Base-by-base conservation (phyloP, 371 early-diverging fungal genomes). In the Mucor plumbeus region DNA sequence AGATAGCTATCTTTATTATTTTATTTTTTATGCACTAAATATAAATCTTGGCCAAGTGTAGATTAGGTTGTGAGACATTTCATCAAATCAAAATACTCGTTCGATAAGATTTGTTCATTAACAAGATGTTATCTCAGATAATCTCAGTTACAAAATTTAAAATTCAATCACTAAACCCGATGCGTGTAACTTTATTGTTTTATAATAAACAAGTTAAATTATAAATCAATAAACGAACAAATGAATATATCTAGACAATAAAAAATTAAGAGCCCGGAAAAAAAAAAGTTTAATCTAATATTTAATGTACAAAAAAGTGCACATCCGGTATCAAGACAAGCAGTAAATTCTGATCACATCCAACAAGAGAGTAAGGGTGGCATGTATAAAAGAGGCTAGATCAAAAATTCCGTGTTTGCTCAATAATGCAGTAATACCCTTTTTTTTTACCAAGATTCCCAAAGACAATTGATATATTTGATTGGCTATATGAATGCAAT, bases 301-400 rank as follows among this genome's bases (percentile, higher is more conserved):
- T 1, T 26, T 41, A 41, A 43, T 60, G 33, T 38, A 60, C 26
- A 60, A 33, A 60, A 40, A 60, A 60, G 60, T 60, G n/a, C 44
- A 41, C n/a, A 41, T 40, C 60, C 60, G 60, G 36, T 17, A n/a
- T 50, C 0, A 1, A 13, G 13, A 17, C 57, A 34, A 56, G 57
- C 34, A 56, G 57, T 56, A 56, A 33, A 33, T 26, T 60, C 44
- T 5, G 15, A 47, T 33, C 43, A 40, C 19, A 53, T 53, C 53
- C 31, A 53, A 11, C 38, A 38, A 38, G 11, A 38, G 26, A 26
- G 26, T 1, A 26, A 47, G 47, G 47, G 47, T 9, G 21, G 7
- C n/a, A 8, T 47, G 47, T 10, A 53, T 21, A 21, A 53, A 53
- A 53, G 26, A 53, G 53, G 53, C 31, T 53, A 53, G 53, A 53